Evolutionary conservation across 1,284 basidiomycete genomes (phyloP).

Genomic region (Leccinum angustisporum): DNA sequence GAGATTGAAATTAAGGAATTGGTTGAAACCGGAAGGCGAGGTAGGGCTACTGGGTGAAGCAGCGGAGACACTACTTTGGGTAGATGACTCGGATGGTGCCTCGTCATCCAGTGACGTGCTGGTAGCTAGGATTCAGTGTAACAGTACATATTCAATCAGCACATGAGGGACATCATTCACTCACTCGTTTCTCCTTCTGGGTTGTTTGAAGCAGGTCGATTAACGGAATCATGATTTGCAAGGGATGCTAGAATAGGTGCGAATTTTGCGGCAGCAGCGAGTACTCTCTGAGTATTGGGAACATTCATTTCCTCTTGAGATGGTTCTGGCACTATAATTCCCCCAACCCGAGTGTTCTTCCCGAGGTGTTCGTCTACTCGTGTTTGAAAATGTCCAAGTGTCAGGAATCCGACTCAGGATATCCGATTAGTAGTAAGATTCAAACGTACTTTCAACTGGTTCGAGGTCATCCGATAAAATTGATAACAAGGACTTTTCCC

Average conservation of each 20-base stretch:
- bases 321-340: background rate
- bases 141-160: background rate
- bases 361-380: slow-evolving; percentile 1
- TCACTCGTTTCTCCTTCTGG: slow-evolving; percentile 7
- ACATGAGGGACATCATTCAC: background rate
- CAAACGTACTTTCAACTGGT: slow-evolving; percentile 8
- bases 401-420: no score
- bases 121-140: background rate
- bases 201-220: background rate
- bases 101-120: background rate
- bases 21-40: slow-evolving; percentile 1
- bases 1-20: background rate
- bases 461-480: background rate
- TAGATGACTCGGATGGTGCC: background rate
- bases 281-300: background rate
- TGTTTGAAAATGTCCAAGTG: background rate
- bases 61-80: background rate
- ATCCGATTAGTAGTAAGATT: background rate
- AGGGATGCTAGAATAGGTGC: background rate
- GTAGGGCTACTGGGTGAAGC: slow-evolving; percentile 11
- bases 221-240: no score
- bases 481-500: slow-evolving; percentile 8
- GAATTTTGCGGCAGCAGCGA: background rate
- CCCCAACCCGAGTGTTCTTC: background rate
- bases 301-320: slow-evolving; percentile 1